These are phyloP conservation scores for Caryopteris hybrid DNA, from an alignment of 305 asterid genomes.

Conservation along the genomic window DNA sequence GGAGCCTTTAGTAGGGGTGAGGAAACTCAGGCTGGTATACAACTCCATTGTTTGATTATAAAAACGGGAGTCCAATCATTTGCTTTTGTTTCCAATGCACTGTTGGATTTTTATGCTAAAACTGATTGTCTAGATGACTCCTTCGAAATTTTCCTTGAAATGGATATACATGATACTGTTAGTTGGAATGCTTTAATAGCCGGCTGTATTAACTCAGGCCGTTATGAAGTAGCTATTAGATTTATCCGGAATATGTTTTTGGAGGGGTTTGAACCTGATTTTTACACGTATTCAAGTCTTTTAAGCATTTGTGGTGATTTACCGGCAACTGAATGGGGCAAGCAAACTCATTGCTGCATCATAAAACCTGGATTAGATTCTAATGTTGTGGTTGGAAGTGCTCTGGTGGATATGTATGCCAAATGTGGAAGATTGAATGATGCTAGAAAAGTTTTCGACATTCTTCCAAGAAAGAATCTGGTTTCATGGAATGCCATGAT, in stretches of 20 bases:
- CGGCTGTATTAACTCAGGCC: slow-evolving; percentile 38
- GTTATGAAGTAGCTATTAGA: slow-evolving; percentile 35
- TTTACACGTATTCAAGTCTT: slow-evolving; percentile 66
- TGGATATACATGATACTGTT: slow-evolving; percentile 50
- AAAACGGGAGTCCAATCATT: slow-evolving; percentile 53
- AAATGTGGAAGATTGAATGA: slow-evolving; percentile 59
- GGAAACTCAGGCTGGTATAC: slow-evolving; percentile 43
- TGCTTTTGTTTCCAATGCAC: slow-evolving; percentile 53
- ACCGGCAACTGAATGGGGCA: slow-evolving; percentile 79
- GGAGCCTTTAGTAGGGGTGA: slow-evolving; percentile 59
- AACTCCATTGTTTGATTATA: slow-evolving; percentile 48
- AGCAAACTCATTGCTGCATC: slow-evolving; percentile 56
- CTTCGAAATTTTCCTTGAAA: slow-evolving; percentile 36
- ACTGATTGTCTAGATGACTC: slow-evolving; percentile 38
- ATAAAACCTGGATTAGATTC: slow-evolving; percentile 59
- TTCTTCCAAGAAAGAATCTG: slow-evolving; percentile 47
- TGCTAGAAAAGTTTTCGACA: slow-evolving; percentile 55
- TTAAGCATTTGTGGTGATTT: slow-evolving; percentile 68
- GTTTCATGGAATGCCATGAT: slow-evolving; percentile 83
- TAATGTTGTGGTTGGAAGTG: slow-evolving; percentile 70
- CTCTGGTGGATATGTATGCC: slow-evolving; percentile 74
- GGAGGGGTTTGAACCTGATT: slow-evolving; percentile 46
- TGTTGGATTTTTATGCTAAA: slow-evolving; percentile 64
- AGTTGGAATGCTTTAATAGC: slow-evolving; percentile 71
- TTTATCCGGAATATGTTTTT: slow-evolving; percentile 37